Percentiles rank a stretch among this genome's conserved stretches.
Conservation (phyloP, 1,139 yeast species). For the Chernovozyma aurita region DNA sequence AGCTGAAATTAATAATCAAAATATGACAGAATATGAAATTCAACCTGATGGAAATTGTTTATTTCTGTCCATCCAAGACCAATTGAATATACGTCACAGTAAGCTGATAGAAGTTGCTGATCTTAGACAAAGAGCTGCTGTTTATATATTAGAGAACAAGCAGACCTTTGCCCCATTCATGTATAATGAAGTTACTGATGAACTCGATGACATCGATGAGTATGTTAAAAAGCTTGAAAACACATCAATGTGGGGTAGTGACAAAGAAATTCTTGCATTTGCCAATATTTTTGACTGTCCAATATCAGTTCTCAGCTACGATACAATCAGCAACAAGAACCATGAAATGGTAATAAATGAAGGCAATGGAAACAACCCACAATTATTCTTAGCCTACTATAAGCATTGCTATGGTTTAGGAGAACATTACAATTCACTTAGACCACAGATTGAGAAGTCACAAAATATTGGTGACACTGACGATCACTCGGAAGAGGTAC, state of each 20-base stretch:
- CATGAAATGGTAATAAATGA: constrained; percentile 29
- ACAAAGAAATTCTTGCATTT: constrained; percentile 81
- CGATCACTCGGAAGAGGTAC: too few relatives aligned
- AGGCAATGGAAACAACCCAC: constrained; percentile 45
- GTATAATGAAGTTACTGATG: constrained; percentile 69
- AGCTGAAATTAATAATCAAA: constrained; percentile 43
- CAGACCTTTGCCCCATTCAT: constrained; percentile 78
- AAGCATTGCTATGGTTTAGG: constrained; percentile 87
- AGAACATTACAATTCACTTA: constrained; percentile 86
- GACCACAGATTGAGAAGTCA: constrained; percentile 51
- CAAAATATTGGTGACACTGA: constrained; percentile 75
- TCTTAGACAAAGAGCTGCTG: constrained; percentile 62
- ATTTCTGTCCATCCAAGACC: constrained; percentile 82
- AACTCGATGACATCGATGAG: constrained; percentile 58
- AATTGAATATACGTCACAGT: constrained; percentile 35
- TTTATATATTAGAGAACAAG: constrained; percentile 56
- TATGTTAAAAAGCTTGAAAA: constrained; percentile 64
- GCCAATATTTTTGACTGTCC: constrained; percentile 65
- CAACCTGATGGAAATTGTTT: constrained; percentile 93
- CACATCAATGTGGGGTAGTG: constrained; percentile 96
- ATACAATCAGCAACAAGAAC: constrained; percentile 57
- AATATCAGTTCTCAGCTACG: constrained; percentile 73
- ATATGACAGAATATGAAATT: constrained; percentile 58
- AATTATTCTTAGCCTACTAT: constrained; percentile 71
- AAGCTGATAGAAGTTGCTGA: constrained; percentile 38